These are phyloP conservation scores for Aspergillus hortae DNA, from an alignment of 2,329 filamentous ascomycete genomes.

Conservation along the genomic window DNA sequence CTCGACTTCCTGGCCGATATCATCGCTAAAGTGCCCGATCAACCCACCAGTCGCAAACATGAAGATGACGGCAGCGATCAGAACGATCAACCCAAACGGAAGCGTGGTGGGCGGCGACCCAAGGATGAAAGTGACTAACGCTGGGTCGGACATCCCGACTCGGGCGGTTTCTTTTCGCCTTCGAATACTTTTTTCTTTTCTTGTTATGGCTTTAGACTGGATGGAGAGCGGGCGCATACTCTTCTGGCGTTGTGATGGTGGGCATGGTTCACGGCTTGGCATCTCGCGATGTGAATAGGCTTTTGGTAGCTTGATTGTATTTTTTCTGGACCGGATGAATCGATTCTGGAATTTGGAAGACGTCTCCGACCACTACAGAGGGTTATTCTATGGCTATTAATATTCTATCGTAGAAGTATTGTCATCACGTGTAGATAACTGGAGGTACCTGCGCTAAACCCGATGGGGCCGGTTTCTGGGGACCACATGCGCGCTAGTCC, in stretches of 20 bases:
- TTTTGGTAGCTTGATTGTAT: slow-evolving; percentile 7
- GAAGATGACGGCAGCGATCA: slow-evolving; percentile 46
- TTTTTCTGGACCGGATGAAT: background rate
- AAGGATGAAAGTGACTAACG: slow-evolving; percentile 39
- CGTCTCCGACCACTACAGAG: too few relatives aligned
- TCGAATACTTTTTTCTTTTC: slow-evolving; percentile 6
- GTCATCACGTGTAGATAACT: slow-evolving; percentile 2
- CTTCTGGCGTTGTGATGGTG: slow-evolving; percentile 22
- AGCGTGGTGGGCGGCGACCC: slow-evolving; percentile 38
- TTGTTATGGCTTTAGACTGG: slow-evolving; percentile 20
- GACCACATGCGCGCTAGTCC: slow-evolving; percentile 5
- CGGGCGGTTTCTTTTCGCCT: too few relatives aligned
- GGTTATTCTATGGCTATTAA: too few relatives aligned
- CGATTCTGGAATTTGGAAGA: background rate
- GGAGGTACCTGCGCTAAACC: background rate
- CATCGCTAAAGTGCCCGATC: slow-evolving; percentile 75
- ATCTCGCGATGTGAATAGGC: slow-evolving; percentile 21
- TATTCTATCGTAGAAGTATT: too few relatives aligned
- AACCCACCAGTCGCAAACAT: slow-evolving; percentile 44
- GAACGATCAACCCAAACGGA: slow-evolving; percentile 48
- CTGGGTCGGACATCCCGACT: background rate
- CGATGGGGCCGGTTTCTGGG: background rate
- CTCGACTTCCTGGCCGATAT: slow-evolving; percentile 94
- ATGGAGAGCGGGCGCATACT: slow-evolving; percentile 24
- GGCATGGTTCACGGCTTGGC: slow-evolving; percentile 18